These are phyloP conservation scores for Sapria himalayana DNA, from an alignment of 345 rosid species.

Conservation along the genomic window DNA sequence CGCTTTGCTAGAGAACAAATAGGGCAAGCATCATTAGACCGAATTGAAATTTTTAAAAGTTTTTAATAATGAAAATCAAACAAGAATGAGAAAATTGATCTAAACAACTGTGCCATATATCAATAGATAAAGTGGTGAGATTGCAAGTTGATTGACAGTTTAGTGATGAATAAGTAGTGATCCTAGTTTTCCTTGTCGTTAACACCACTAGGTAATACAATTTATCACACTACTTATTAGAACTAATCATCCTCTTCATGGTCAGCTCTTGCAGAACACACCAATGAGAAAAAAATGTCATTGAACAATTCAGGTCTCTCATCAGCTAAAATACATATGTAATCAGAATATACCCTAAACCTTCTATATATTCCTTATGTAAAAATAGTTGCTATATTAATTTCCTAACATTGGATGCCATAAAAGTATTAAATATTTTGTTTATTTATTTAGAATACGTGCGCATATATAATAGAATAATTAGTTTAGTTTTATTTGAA, in stretches of 20 bases:
- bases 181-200: neutral
- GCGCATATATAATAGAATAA: no score
- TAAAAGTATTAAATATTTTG: no score
- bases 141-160: no score
- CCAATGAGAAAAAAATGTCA: neutral
- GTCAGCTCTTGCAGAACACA: conserved; percentile 7
- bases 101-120: neutral
- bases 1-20: conserved; percentile 1
- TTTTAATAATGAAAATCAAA: neutral
- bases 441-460: no score
- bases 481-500: no score
- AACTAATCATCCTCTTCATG: conserved; percentile 6
- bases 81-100: neutral
- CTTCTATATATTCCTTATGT: no score
- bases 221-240: neutral
- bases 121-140: neutral
- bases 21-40: no score
- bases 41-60: neutral
- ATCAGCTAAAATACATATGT: neutral
- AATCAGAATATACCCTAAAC: no score
- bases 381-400: no score
- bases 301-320: neutral
- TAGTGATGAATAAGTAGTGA: no score
- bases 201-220: neutral
- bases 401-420: no score